Base-by-base conservation (phyloP, 495 filamentous ascomycete genomes). In the Opeltia flavorubescens region DNA sequence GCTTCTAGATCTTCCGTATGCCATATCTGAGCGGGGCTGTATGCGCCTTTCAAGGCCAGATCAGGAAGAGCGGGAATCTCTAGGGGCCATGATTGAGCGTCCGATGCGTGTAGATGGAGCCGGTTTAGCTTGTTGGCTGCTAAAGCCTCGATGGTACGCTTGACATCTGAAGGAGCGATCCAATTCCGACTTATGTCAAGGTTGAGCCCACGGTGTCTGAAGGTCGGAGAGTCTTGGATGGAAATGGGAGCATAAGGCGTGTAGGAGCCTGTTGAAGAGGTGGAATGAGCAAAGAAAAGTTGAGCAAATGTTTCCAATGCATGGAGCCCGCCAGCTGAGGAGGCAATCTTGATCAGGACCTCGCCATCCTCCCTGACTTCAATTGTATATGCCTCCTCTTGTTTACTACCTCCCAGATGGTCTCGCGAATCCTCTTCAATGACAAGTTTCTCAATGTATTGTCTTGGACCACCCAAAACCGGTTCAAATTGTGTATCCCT, bases 61-160 rank as follows among this genome's bases (percentile, higher is more conserved):
- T 77, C 69, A 8, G 86, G 84, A 46, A 89, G 57, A 5, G 79
- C 56, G 2, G 83, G 81, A 47, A 89, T 81, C 50, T 81, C 80
- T 24, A 91, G 65, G 2, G 85, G 86, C 85, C 85, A 91, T 6
- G 82, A 83, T 58, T 91, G 85, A 20, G 82, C 76, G 57, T 91
- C 85, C 0, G 85, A 88, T 35, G 78, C 71, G 62, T 91, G 85
- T 21, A 88, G 59, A 61, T 89, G 85, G 34, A 88, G 66, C 5
- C 75, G 66, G 60, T 89, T 89, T 63, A 91, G 70, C 66, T 91
- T 89, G 66, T 78, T 86, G 71, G 70, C 81, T 8, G 77, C 58
- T 45, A 85, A 55, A 24, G 78, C 80, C 50, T 89, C 84, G 52
- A 91, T 81, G 29, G 72, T 81, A 42, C 77, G 71, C 47, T 76